Conservation (phyloP, 2,329 filamentous ascomycete genomes). For the Curvularia eragrostidis region DNA sequence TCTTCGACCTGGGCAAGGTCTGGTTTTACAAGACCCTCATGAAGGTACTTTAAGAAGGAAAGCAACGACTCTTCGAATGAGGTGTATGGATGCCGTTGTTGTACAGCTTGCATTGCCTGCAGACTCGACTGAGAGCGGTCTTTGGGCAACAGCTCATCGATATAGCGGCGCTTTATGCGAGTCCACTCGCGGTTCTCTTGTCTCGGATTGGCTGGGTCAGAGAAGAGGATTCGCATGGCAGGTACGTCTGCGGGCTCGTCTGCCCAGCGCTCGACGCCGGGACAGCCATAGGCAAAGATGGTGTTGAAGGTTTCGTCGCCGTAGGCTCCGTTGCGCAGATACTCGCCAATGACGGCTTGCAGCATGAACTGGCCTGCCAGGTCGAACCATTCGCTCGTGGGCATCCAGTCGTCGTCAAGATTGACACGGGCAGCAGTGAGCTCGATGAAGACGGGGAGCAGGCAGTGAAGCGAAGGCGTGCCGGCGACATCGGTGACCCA, state of each 20-base stretch:
- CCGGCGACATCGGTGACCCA: conserved; percentile 48
- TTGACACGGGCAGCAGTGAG: conserved; percentile 55
- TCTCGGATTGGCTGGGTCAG: conserved; percentile 36
- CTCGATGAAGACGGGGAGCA: conserved; percentile 58
- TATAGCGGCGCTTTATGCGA: conserved; percentile 42
- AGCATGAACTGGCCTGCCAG: conserved; percentile 58
- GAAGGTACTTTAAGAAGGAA: conserved; percentile 53
- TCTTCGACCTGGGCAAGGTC: conserved; percentile 61
- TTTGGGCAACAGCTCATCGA: conserved; percentile 32
- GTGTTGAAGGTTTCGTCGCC: conserved; percentile 49
- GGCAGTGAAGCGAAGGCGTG: conserved; percentile 48
- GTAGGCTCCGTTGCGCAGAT: conserved; percentile 49
- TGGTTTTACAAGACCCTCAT: conserved; percentile 54
- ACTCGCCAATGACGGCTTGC: conserved; percentile 59
- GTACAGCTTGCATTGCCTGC: conserved; percentile 38
- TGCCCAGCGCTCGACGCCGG: conserved; percentile 28
- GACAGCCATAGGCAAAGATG: conserved; percentile 56
- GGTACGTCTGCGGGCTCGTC: conserved; percentile 39
- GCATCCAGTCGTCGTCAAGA: conserved; percentile 41
- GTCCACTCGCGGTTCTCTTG: conserved; percentile 49
- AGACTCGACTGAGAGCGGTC: conserved; percentile 16
- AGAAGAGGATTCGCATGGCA: conserved; percentile 47
- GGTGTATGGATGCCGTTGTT: conserved; percentile 41
- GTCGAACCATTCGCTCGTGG: conserved; percentile 54
- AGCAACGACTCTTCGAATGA: conserved; percentile 52